Base-by-base conservation (phyloP, 2,329 filamentous ascomycete species). In the Paracoccidioides lutzii region DNA sequence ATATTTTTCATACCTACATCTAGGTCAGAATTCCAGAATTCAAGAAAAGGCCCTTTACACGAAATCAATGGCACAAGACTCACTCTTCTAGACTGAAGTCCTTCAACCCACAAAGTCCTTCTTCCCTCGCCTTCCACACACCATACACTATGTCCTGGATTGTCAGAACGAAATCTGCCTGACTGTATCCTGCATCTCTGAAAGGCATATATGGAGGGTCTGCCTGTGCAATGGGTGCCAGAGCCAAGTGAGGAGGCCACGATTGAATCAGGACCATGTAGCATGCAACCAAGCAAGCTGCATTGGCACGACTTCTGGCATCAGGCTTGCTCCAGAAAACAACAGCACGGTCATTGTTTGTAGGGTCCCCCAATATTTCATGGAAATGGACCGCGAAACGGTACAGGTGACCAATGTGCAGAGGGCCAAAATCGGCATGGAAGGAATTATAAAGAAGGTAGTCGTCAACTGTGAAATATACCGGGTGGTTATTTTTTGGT, bases 221-320 rank as follows among this genome's bases (percentile, higher is more conserved):
- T 66, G 94, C 87, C 74, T 98, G 93, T 5, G 93, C 89, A 67
- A 98, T 95, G 12, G 93, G 93, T 10, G 91, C 91, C 44, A 98
- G 81, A 38, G 93, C 93, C 64, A 97, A 77, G 76, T 98, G 93
- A 53, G 93, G 93, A 49, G 93, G 88, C 93, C 93, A 98, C 44
- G 88, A 88, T 74, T 98, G 93, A 64, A 98, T 95, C 61, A 98
- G 76, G 45, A 98, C 90, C 90, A 98, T 97, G 75, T 98, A 98
- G 76, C 90, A 95, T 55, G 93, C 91, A 48, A 98, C 81, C 66
- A 98, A 81, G 69, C 90, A 96, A 33, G 93, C 90, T 50, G 93
- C 90, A 72, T 98, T 98, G 62, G 68, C 93, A 53, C 69, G 81
- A 87, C 90, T 96, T 68, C 90, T 84, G 37, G 91, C 84, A 73